Evolutionary conservation across 2,329 filamentous ascomycete species (phyloP).

Genomic region (Sphaerulina musiva): DNA sequence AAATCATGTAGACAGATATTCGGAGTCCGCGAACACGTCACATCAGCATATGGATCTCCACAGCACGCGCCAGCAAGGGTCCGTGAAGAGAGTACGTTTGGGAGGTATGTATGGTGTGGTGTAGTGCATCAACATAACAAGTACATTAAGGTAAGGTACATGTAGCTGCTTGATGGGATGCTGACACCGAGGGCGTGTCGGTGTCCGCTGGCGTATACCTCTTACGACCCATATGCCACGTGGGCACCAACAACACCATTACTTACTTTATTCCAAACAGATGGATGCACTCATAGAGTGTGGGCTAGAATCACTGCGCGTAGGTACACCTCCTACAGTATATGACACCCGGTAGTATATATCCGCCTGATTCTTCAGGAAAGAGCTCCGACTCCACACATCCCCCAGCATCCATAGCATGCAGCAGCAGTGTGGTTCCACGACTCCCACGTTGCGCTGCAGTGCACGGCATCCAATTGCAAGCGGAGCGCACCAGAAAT

Average conservation of each 20-base stretch:
- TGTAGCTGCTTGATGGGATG: background rate
- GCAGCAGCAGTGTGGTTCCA: background rate
- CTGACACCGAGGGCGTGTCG: background rate
- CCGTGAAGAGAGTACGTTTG: background rate
- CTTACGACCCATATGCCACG: constrained; percentile 1
- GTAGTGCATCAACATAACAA: background rate
- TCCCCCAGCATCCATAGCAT: background rate
- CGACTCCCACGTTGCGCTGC: background rate
- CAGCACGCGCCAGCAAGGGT: background rate
- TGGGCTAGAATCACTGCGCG: background rate
- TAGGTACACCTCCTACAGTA: background rate
- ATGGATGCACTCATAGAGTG: background rate
- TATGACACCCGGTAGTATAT: background rate
- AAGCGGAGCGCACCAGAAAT: background rate
- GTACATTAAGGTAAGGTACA: background rate
- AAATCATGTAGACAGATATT: background rate
- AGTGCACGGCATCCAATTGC: constrained; percentile 6
- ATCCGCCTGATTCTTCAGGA: constrained; percentile 9
- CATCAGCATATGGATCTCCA: background rate
- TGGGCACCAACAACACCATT: constrained; percentile 5
- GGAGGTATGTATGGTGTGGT: background rate
- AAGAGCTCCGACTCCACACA: constrained; percentile 2
- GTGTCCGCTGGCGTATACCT: background rate
- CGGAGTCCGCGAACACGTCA: background rate
- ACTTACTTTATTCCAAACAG: constrained; percentile 10